phyloP scores from a whole-genome alignment of 768 basidiomycete species.

The Agaricus blazei region DNA sequence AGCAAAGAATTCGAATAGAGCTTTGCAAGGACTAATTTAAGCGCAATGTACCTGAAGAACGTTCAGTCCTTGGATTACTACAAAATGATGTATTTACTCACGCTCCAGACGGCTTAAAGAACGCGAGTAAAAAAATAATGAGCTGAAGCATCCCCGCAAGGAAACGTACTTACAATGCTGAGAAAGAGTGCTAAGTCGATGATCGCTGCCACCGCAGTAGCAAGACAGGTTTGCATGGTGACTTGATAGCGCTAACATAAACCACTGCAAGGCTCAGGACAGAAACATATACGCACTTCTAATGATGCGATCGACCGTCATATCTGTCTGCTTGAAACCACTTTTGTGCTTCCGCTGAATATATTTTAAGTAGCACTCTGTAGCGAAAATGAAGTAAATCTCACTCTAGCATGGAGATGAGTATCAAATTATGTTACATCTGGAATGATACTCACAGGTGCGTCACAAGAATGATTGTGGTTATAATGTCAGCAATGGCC shows the following conservation, averaged over 20 bases:
- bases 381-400: not conserved
- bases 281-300: conserved; percentile 19
- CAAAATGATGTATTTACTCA: not conserved
- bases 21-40: conserved; percentile 34
- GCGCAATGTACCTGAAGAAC: conserved; percentile 26
- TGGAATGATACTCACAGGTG: conserved; percentile 27
- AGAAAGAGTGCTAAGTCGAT: conserved; percentile 27
- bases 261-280: too few relatives aligned
- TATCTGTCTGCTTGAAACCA: conserved; percentile 35
- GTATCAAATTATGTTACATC: not conserved
- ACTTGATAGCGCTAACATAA: conserved; percentile 15
- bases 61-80: not conserved
- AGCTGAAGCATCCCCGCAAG: not conserved
- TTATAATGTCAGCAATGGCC: conserved; percentile 33
- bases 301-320: conserved; percentile 38
- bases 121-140: not conserved
- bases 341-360: conserved; percentile 33
- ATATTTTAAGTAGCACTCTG: not conserved
- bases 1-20: conserved; percentile 37
- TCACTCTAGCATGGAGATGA: conserved; percentile 2
- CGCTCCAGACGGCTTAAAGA: conserved; percentile 12
- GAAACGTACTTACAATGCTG: conserved; percentile 15
- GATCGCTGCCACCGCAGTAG: conserved; percentile 28
- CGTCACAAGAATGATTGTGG: conserved; percentile 37
- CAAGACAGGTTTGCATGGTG: conserved; percentile 31